A percentile compares a stretch with the other conserved stretches of the same genome.
phyloP scores from a whole-genome alignment of 306 rosid genomes.

The Dalbergia cultrata region DNA sequence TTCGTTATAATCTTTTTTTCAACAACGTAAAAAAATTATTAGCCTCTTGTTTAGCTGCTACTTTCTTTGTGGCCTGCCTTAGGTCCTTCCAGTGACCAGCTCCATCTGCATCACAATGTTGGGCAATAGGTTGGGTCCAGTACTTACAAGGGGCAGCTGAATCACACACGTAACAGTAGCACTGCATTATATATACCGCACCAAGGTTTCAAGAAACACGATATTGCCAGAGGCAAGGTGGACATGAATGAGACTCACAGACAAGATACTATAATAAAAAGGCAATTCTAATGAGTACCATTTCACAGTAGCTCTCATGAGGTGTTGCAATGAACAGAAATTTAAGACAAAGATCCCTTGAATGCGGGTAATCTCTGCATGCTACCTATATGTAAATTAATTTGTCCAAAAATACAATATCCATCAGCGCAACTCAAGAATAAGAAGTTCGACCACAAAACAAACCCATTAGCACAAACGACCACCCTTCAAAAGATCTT shows the following conservation, averaged over 20 bases:
- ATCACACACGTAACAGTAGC: conserved; percentile 72
- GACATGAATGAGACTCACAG: not conserved
- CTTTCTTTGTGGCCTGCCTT: conserved; percentile 13
- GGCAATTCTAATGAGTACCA: conserved; percentile 51
- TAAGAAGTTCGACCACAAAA: no score
- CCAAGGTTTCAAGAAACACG: conserved; percentile 12
- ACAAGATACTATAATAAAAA: no score
- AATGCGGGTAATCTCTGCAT: conserved; percentile 79
- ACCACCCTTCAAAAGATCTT: not conserved
- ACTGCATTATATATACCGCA: conserved; percentile 61
- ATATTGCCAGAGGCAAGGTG: not conserved
- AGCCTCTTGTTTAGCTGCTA: not conserved
- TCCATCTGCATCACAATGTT: conserved; percentile 50
- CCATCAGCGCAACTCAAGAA: not conserved
- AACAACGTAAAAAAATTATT: not conserved
- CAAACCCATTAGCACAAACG: not conserved
- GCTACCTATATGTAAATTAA: conserved; percentile 61
- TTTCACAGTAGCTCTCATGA: conserved; percentile 66
- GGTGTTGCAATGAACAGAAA: conserved; percentile 63
- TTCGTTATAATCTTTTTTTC: not conserved
- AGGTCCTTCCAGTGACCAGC: conserved; percentile 30
- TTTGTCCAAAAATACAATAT: conserved; percentile 13
- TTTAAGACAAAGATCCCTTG: conserved; percentile 71
- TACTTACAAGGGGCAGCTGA: conserved; percentile 56
- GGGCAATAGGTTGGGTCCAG: conserved; percentile 6